Conservation (phyloP, 164 flowering plant species). For the Vitis vinifera region DNA sequence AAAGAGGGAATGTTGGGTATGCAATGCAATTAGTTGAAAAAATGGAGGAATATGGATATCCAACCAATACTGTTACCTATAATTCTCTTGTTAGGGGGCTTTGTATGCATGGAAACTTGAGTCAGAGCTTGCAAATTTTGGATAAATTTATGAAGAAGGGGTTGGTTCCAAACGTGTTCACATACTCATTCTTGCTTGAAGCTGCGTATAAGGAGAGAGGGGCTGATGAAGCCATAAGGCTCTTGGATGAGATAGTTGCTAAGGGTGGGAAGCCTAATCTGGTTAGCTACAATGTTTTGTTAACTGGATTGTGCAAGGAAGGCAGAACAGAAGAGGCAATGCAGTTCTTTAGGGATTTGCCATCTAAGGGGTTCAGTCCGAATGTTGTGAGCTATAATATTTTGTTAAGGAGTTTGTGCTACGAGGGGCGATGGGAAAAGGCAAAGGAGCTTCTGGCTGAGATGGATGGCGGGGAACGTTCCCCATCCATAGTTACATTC, state of each 20-base stretch:
- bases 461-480: constrained; percentile 65
- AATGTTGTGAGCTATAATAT: constrained; percentile 88
- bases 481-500: constrained; percentile 70
- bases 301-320: constrained; percentile 88
- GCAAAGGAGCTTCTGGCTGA: constrained; percentile 70
- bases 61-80: constrained; percentile 57
- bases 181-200: constrained; percentile 80
- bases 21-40: constrained; percentile 86
- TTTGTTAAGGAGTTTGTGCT: constrained; percentile 65
- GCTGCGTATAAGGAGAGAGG: constrained; percentile 85
- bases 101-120: constrained; percentile 64
- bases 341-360: constrained; percentile 56
- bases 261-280: constrained; percentile 82
- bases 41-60: constrained; percentile 75
- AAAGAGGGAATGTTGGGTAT: constrained; percentile 69
- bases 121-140: constrained; percentile 63
- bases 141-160: constrained; percentile 70
- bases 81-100: constrained; percentile 83
- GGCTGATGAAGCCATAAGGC: constrained; percentile 68
- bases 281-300: constrained; percentile 83
- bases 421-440: constrained; percentile 73
- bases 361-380: constrained; percentile 67
- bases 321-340: constrained; percentile 74
- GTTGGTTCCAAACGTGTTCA: constrained; percentile 69
- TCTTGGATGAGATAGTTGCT: constrained; percentile 68